These are phyloP conservation scores for Paramecium pentaurelia DNA, from an alignment of 73 alveolate species.

Conservation along the genomic window DNA sequence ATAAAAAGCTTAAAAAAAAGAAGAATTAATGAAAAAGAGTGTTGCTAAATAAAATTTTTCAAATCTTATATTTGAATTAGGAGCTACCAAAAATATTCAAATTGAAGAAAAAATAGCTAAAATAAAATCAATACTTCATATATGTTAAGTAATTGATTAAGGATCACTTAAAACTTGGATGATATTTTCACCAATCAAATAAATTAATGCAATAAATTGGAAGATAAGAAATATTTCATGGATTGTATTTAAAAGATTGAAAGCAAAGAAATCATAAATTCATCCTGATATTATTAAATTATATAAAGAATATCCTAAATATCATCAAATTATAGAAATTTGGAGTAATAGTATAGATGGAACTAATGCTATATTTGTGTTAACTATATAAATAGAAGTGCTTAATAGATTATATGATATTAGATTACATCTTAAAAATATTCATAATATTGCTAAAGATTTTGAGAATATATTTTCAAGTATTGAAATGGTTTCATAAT, in stretches of 20 bases:
- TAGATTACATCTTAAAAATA: background rate
- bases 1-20: background rate
- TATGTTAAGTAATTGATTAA: background rate
- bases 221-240: background rate
- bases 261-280: background rate
- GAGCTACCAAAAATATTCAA: background rate
- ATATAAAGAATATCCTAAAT: background rate
- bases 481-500: background rate
- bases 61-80: background rate
- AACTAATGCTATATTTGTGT: slow-evolving; percentile 7
- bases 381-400: background rate
- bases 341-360: slow-evolving; percentile 13
- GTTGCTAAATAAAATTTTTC: background rate
- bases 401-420: background rate
- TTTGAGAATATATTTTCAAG: background rate
- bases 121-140: background rate
- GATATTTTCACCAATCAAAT: background rate
- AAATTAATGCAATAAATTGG: background rate
- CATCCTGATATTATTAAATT: background rate
- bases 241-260: background rate
- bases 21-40: background rate
- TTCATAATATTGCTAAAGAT: background rate
- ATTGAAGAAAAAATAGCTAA: background rate
- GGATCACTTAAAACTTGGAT: background rate
- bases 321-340: background rate